These are phyloP conservation scores for Dichotomopilus funicola DNA, from an alignment of 2,329 filamentous ascomycete species.

Conservation along the genomic window DNA sequence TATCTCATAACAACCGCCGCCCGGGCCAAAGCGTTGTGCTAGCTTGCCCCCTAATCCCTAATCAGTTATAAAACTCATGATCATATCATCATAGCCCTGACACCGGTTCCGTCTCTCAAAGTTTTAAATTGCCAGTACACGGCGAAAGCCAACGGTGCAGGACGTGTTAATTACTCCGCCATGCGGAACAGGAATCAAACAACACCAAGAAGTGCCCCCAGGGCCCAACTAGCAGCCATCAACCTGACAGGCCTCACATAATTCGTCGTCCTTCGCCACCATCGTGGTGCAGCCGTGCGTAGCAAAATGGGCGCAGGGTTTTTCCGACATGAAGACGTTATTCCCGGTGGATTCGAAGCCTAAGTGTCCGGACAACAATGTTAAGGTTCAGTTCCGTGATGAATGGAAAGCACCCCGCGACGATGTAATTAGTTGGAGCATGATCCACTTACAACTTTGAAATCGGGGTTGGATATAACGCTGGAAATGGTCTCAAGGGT, in stretches of 20 bases:
- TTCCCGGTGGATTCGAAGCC: no score
- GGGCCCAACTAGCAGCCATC: not conserved
- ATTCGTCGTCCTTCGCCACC: constrained; percentile 8
- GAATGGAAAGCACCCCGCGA: not conserved
- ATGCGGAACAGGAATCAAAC: no score
- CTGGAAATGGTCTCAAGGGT: not conserved
- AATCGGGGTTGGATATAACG: not conserved
- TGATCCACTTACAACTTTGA: not conserved
- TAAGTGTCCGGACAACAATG: no score
- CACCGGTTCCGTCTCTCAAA: no score
- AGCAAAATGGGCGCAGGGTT: constrained; percentile 10
- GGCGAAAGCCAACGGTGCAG: no score
- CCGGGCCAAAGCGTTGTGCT: no score
- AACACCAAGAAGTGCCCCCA: not conserved
- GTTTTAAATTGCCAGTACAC: no score
- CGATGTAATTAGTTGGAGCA: not conserved
- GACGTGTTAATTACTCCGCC: no score
- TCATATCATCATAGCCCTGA: no score
- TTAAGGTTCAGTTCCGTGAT: not conserved
- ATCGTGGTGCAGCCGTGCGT: constrained; percentile 9
- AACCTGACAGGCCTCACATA: constrained; percentile 1
- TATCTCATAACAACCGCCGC: no score
- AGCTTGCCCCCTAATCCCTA: no score
- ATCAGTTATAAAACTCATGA: no score
- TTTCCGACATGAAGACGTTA: constrained; percentile 4